Evolutionary conservation across 2,329 filamentous ascomycete genomes (phyloP).

Genomic region (Calonectria leucothoes): DNA sequence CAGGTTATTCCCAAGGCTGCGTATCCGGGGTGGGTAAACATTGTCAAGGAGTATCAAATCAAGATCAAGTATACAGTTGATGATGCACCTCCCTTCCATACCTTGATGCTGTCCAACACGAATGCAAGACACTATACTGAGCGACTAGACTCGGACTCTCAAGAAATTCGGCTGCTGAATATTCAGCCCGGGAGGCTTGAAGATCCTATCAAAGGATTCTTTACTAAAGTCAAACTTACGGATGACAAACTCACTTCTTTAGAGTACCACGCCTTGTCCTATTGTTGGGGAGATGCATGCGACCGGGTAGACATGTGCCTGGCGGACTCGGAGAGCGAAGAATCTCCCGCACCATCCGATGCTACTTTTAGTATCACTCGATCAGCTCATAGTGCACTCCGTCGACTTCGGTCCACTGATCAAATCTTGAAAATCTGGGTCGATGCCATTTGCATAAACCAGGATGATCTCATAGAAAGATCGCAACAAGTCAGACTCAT

Average conservation of each 20-base stretch:
- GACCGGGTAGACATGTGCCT: conserved; percentile 19
- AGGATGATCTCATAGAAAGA: conserved; percentile 30
- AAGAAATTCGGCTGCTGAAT: conserved; percentile 25
- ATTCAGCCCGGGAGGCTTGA: conserved; percentile 23
- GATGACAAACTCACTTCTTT: not conserved
- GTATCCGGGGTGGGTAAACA: conserved; percentile 34
- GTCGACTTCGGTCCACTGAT: not conserved
- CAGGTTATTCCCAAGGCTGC: conserved; percentile 31
- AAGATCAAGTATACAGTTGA: conserved; percentile 27
- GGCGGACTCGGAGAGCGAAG: rapidly evolving
- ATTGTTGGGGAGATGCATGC: conserved; percentile 28
- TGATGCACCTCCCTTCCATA: not conserved
- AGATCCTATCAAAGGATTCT: conserved; percentile 14
- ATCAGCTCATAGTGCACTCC: conserved; percentile 19
- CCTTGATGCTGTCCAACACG: not conserved
- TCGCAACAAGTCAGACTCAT: conserved; percentile 32
- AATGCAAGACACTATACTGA: conserved; percentile 8
- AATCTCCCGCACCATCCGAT: rapidly evolving
- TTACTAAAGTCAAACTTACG: conserved; percentile 7
- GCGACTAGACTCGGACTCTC: not conserved
- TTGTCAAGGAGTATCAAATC: conserved; percentile 22
- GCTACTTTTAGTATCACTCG: conserved; percentile 22
- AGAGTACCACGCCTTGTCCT: conserved; percentile 26
- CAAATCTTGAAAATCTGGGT: conserved; percentile 26
- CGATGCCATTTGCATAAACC: conserved; percentile 38